Evolutionary conservation across 2,329 filamentous ascomycete species (phyloP), one percentile per base, ranked within the genome.

Genomic region (Fusarium hainanense): DNA sequence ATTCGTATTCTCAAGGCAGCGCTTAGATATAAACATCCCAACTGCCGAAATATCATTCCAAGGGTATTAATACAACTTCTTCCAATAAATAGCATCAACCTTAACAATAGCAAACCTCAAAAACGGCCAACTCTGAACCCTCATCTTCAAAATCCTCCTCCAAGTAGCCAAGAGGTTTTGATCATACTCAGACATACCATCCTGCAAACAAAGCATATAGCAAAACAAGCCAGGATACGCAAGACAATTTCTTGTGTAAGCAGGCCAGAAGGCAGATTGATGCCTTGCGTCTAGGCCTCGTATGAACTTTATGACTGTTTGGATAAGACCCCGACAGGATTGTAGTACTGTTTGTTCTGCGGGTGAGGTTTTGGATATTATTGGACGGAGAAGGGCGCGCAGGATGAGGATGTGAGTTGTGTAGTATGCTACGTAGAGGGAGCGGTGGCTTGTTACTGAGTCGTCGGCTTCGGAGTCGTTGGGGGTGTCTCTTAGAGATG

Each of bases 1-100:
- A 0, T n/a, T 37, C 5, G 9, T 37, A 11, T 37, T 18, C 32
- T 34, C 16, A 34, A 34, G 9, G 32, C 16, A 18, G 32, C 16
- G 32, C 32, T 34, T 34, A 34, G 16, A 34, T 18, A 34, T 16
- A 7, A 16, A 34, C 14, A 34, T 34, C 8, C 32, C 8, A 18
- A 34, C 9, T 34, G 16, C 16, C 32, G 21, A 21, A 4, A 21
- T 21, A 21, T 21, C 21, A 21, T 4, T 37, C 34, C 4, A n/a
- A 10, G 10, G 13, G 13, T 25, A 43, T 1, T 44, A 42, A 3
- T 59, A 59, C 7, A 59, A 16, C 25, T 59, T 59, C 41, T 59
- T 59, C 56, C 56, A 59, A 4, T 59, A 59, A 7, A 59, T 57
- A 4, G 56, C 56, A 8, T 59, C 56, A 30, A 59, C 56, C n/a